These are phyloP conservation scores for Phytophthora chlamydospora DNA, from an alignment of 352 stramenopile species.

Conservation along the genomic window DNA sequence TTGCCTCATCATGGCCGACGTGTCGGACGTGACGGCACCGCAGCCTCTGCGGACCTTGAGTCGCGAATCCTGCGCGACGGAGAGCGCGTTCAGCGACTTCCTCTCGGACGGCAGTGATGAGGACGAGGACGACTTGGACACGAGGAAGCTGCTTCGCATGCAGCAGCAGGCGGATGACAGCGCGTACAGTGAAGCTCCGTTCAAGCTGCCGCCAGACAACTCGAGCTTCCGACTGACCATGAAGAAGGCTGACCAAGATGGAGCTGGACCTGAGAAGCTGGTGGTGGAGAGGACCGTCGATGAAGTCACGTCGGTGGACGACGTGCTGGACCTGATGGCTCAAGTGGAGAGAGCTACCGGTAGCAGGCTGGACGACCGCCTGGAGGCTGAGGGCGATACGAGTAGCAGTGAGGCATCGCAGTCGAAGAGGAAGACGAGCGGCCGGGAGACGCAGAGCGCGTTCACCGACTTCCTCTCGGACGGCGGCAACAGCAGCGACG, in stretches of 20 bases:
- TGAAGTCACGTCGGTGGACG: constrained; percentile 4
- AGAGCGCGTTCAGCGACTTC: constrained; percentile 35
- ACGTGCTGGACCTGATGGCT: constrained; percentile 12
- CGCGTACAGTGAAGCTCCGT: constrained; percentile 40
- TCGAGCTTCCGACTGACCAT: constrained; percentile 12
- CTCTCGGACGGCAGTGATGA: constrained; percentile 36
- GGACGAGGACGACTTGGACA: constrained; percentile 41
- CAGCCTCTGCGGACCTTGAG: constrained; percentile 18
- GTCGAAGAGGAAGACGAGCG: constrained; percentile 14
- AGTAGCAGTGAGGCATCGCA: background rate
- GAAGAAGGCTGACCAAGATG: background rate
- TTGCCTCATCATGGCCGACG: constrained; percentile 20
- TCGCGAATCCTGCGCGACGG: constrained; percentile 17
- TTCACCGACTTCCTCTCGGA: constrained; percentile 57
- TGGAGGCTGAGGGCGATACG: background rate
- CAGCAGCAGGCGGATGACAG: constrained; percentile 57
- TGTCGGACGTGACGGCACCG: constrained; percentile 5
- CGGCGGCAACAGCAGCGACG: constrained; percentile 26
- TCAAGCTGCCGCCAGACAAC: constrained; percentile 21
- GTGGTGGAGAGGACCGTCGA: background rate
- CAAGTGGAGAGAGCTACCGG: constrained; percentile 9
- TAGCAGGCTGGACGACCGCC: background rate
- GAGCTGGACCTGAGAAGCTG: background rate
- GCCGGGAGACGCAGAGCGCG: constrained; percentile 9
- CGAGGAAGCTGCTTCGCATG: constrained; percentile 39